Evolutionary conservation across 176 grass and related monocot genomes (phyloP), one percentile per base, ranked within the genome.

Genomic region (Aegilops sharonensis): DNA sequence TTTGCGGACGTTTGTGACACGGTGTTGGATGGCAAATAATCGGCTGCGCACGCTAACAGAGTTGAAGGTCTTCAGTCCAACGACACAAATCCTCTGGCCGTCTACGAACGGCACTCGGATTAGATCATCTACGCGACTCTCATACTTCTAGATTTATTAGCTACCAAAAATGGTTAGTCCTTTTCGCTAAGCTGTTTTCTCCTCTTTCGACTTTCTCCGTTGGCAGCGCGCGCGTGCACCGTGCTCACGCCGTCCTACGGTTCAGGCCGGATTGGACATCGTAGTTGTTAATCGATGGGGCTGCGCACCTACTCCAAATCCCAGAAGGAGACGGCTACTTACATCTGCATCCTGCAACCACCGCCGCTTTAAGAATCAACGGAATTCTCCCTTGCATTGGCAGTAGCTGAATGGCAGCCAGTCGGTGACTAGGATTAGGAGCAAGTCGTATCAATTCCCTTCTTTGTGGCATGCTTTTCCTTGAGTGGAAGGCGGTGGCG

Each of bases 401-500:
- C 72, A 2, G 40, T 3, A 75, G 72, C 21, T 62, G 59, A 62
- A 75, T 48, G 72, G 3, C 72, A 50, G 47, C 42, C 24, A 15
- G 25, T 75, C 42, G 3, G 24, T 75, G 72, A 43, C 43, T 75
- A 72, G 20, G 68, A 12, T 54, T 18, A 18, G 50, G 50, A 30
- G 47, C 13, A 6, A 8, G 15, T 50, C 72, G 6, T 29, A 23
- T 24, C 24, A 32, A 32, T 24, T 75, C 68, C 24, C 42, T 75
- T 11, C 8, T 71, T 31, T 54, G 30, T 78, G 40, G 5, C 54
- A 59, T 59, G 52, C 54, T 59, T 57, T 21, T 59, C 54, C 54
- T 23, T 17, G 21, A 72, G 73, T 29, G 81, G 50, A 83, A 50
- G 63, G 74, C 68, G 85, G 37, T 72, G 25, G 68, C 68, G 56